Base-by-base conservation (phyloP, 1,139 yeast species). In the Suhomyces chickasaworum region DNA sequence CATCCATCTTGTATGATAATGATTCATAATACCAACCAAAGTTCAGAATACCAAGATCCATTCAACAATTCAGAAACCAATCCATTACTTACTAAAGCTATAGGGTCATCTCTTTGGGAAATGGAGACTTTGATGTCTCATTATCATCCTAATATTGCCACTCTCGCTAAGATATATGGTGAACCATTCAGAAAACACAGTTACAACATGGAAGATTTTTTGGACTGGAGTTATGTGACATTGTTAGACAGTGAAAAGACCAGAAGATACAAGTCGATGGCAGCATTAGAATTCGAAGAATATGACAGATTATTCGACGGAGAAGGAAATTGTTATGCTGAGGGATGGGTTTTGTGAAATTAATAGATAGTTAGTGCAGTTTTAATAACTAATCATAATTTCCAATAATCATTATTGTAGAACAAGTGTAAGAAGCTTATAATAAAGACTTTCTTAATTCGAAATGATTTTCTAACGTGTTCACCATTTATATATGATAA, bases 1-100 rank as follows among this genome's bases (percentile, higher is more conserved):
- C 97, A 93, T 66, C 97, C 98, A 34, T 81, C 93, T 4, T 90
- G 97, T 73, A 91, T 91, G 97, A 73, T 85, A 20, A 74, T 93
- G 80, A 75, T 93, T 39, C 99, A 93, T 60, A 76, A 81, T 38
- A 63, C 69, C 7, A 61, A 67, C 0, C 59, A 68, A 13, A 56
- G 57, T 7, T 65, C 62, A 1, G 64, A 60, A 2, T 82, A 77
- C 56, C 54, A 53, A 2, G 99, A 93, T 60, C 87, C 96, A 3
- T 93, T 80, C 61, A 74, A 86, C 53, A 69, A 73, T 31, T 50
- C 65, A 1, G 95, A 87, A 58, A 46, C 52, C 1, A 89, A 93
- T 60, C 99, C 99, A 1, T 73, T 86, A 48, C 71, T 78, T 49
- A 86, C 97, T 0, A 73, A 80, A 25, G 98, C 99, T 2, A 72